Conservation (phyloP, 768 basidiomycete species). For the Tylopilus balloui region DNA sequence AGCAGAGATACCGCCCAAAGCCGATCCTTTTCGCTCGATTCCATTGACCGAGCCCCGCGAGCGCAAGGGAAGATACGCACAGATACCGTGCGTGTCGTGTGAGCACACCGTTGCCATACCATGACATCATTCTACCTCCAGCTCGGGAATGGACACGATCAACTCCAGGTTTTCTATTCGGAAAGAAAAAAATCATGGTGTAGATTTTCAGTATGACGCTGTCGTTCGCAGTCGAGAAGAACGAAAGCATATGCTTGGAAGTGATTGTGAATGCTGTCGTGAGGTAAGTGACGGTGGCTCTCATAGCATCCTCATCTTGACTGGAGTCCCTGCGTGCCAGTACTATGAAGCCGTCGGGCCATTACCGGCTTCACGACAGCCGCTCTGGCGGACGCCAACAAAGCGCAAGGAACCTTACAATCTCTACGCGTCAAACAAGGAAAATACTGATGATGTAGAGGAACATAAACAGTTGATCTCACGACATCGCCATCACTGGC, state of each 20-base stretch:
- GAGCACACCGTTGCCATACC: not conserved
- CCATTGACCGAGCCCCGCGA: constrained; percentile 36
- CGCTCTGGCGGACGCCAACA: constrained; percentile 71
- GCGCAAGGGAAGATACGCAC: constrained; percentile 57
- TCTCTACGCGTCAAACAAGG: constrained; percentile 19
- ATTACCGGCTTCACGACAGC: constrained; percentile 63
- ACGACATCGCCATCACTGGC: constrained; percentile 69
- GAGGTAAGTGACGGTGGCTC: constrained; percentile 45
- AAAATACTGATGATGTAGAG: constrained; percentile 33
- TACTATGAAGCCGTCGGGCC: constrained; percentile 78
- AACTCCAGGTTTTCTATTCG: constrained; percentile 67
- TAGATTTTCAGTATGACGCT: constrained; percentile 66
- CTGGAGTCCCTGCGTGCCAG: constrained; percentile 34
- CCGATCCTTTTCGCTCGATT: constrained; percentile 3
- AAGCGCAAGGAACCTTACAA: constrained; percentile 20
- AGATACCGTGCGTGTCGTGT: constrained; percentile 31
- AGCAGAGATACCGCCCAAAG: constrained; percentile 15
- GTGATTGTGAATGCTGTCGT: constrained; percentile 78
- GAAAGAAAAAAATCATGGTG: constrained; percentile 58
- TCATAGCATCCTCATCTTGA: not conserved
- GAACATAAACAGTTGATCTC: constrained; percentile 70
- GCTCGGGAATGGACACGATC: constrained; percentile 41
- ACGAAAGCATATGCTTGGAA: constrained; percentile 63
- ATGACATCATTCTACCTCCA: constrained; percentile 9
- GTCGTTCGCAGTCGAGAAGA: constrained; percentile 67